Evolutionary conservation across 2,329 filamentous ascomycete species (phyloP).

Genomic region (Aspergillus transmontanensis): DNA sequence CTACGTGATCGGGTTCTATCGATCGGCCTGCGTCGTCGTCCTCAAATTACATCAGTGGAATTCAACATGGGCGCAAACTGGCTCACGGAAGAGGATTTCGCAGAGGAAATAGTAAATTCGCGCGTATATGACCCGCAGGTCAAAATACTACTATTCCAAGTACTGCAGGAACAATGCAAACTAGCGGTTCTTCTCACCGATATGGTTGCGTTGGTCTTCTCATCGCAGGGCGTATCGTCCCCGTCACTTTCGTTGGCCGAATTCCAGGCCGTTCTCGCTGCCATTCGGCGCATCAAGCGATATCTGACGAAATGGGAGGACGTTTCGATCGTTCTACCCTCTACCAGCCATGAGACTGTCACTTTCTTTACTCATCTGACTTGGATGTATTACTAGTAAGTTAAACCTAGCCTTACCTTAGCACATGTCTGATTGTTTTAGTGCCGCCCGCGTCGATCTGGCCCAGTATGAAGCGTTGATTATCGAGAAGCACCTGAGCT

Average conservation of each 20-base stretch:
- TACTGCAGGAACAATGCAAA: not conserved
- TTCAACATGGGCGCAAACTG: not conserved
- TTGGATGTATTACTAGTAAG: not conserved
- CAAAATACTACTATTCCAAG: not conserved
- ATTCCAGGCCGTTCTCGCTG: not conserved
- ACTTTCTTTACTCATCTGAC: not conserved
- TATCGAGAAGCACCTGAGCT: not conserved
- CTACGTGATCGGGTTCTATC: not conserved
- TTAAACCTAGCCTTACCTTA: not conserved
- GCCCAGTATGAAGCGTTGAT: not conserved
- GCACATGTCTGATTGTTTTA: not conserved
- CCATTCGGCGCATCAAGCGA: not conserved
- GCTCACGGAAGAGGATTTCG: not conserved
- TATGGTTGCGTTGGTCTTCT: not conserved
- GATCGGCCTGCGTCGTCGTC: not conserved
- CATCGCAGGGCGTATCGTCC: not conserved
- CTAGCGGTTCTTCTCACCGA: not conserved
- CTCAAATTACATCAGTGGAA: not conserved
- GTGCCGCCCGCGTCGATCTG: not conserved
- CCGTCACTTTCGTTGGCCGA: not conserved
- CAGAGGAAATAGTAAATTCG: not conserved
- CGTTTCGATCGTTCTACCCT: not conserved
- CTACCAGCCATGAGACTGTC: not conserved
- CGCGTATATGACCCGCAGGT: not conserved
- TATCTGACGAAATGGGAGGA: not conserved